A percentile compares a stretch with the other conserved stretches of the same genome.
Conservation (phyloP, 768 basidiomycete species). For the Agrocybe pediades region DNA sequence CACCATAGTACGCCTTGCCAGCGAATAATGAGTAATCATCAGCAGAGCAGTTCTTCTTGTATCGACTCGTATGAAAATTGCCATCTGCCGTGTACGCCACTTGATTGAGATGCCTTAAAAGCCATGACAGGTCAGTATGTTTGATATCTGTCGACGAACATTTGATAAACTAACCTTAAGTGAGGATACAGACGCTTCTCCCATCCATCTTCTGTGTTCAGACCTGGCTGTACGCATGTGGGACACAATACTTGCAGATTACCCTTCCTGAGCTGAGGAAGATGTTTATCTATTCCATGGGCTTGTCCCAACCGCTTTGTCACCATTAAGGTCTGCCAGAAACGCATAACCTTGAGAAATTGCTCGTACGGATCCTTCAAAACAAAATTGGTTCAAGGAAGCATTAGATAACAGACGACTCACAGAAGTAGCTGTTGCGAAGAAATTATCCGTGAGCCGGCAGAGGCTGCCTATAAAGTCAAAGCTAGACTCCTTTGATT, state of each 20-base stretch:
- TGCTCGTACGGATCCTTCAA: conserved; percentile 18
- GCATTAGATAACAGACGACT: neutral
- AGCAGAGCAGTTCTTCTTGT: conserved; percentile 21
- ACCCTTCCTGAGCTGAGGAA: conserved; percentile 17
- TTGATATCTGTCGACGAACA: neutral
- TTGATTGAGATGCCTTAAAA: conserved; percentile 23
- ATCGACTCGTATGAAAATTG: conserved; percentile 23
- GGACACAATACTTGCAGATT: conserved; percentile 18
- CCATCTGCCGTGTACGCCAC: conserved; percentile 22
- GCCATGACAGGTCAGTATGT: neutral
- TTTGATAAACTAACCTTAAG: conserved; percentile 11
- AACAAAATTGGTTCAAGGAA: neutral
- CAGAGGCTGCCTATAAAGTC: conserved; percentile 23
- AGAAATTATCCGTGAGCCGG: conserved; percentile 20
- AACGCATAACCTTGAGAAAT: conserved; percentile 20
- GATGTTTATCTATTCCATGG: conserved; percentile 21
- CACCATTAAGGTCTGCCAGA: conserved; percentile 20
- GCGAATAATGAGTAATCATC: conserved; percentile 21
- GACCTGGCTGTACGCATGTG: conserved; percentile 18
- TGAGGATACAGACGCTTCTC: conserved; percentile 11
- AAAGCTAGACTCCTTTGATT: conserved; percentile 23
- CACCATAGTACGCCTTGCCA: conserved; percentile 19
- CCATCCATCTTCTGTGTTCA: conserved; percentile 18
- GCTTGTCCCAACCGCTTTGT: conserved; percentile 19
- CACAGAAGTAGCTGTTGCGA: conserved; percentile 20